Percentiles rank a stretch among this genome's conserved stretches.
Conservation (phyloP, 306 rosid species). For the Dryas alaskensis region DNA sequence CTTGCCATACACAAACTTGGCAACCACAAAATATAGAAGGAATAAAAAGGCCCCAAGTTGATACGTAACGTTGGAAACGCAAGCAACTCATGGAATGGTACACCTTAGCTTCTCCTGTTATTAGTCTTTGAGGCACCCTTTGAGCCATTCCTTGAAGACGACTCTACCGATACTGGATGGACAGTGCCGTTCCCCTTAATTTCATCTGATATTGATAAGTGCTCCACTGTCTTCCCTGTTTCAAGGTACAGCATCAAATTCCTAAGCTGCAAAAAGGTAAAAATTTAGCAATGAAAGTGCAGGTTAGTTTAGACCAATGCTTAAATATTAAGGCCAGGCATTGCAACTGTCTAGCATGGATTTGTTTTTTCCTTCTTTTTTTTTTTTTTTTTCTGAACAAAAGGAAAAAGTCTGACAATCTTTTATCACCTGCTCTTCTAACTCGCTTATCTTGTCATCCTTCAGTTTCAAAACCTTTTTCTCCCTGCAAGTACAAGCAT, state of each 20-base stretch:
- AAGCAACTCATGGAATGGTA: no score
- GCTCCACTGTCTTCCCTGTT: conserved; percentile 41
- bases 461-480: conserved; percentile 33
- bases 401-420: not conserved
- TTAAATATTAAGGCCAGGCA: not conserved
- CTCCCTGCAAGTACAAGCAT: conserved; percentile 48
- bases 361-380: not conserved
- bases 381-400: not conserved
- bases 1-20: not conserved
- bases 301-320: conserved; percentile 21
- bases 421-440: conserved; percentile 71
- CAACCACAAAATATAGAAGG: no score
- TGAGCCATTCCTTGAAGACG: conserved; percentile 18
- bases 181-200: conserved; percentile 28
- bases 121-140: conserved; percentile 9
- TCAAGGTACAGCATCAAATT: conserved; percentile 68
- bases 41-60: no score
- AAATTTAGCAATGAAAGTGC: conserved; percentile 5
- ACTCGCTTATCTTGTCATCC: conserved; percentile 44
- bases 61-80: no score
- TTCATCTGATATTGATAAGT: conserved; percentile 35
- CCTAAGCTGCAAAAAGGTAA: conserved; percentile 50
- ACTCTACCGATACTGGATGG: conserved; percentile 27
- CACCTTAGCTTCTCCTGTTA: not conserved
- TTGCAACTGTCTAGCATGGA: not conserved